Evolutionary conservation across 2,329 filamentous ascomycete genomes (phyloP).

Genomic region (Aciculosporium take): DNA sequence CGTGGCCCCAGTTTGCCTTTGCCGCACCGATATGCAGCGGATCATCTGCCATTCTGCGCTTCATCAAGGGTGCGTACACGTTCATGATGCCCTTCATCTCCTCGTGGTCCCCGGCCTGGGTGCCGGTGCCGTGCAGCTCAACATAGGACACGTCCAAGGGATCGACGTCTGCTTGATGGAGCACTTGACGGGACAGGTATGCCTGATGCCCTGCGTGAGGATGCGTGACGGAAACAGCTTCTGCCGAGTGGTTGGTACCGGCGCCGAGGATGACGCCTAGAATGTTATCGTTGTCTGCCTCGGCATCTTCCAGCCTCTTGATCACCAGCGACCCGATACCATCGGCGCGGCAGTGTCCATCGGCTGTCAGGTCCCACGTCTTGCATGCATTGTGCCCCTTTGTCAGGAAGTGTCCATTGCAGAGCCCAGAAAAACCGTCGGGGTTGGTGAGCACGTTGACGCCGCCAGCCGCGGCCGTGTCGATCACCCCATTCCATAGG

Average conservation of each 20-base stretch:
- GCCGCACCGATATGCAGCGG: conserved; percentile 48
- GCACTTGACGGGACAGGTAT: conserved; percentile 48
- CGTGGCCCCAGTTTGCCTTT: conserved; percentile 51
- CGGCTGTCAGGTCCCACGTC: conserved; percentile 66
- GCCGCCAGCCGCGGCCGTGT: conserved; percentile 4
- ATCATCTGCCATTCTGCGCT: conserved; percentile 28
- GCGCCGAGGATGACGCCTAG: conserved; percentile 64
- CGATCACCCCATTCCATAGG: conserved; percentile 5
- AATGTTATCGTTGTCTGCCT: conserved; percentile 61
- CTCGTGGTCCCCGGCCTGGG: conserved; percentile 70
- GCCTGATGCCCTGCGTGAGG: conserved; percentile 68
- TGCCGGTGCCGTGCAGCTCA: conserved; percentile 87
- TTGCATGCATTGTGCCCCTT: conserved; percentile 29
- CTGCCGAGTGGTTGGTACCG: conserved; percentile 68
- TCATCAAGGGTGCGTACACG: conserved; percentile 33
- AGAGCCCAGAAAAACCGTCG: conserved; percentile 2
- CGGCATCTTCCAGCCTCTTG: conserved; percentile 66
- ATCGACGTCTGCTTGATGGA: conserved; percentile 60
- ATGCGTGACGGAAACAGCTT: conserved; percentile 71
- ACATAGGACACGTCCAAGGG: conserved; percentile 68
- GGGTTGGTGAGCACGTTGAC: conserved; percentile 8
- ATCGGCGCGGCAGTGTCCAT: conserved; percentile 73
- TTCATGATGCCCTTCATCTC: conserved; percentile 68
- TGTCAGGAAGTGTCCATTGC: conserved; percentile 5
- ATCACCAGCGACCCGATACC: conserved; percentile 60